Evolutionary conservation across 1,139 yeast genomes (phyloP).

Genomic region (Geotrichum citri-aurantii): DNA sequence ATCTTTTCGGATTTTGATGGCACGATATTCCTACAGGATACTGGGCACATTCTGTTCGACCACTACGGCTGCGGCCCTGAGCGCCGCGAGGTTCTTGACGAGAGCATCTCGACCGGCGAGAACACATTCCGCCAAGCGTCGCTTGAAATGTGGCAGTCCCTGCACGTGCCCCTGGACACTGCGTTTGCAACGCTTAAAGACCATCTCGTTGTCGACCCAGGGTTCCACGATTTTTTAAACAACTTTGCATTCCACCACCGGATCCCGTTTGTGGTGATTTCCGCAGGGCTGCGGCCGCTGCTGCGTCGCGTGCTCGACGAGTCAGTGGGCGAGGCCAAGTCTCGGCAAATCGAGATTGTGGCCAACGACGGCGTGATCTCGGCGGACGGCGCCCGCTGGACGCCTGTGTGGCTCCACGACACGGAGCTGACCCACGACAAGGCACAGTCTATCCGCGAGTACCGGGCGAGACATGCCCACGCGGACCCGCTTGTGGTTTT

Average conservation of each 20-base stretch:
- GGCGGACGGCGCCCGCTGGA: slow-evolving; percentile 47
- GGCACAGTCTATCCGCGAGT: slow-evolving; percentile 53
- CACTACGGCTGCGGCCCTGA: slow-evolving; percentile 41
- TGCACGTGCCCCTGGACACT: slow-evolving; percentile 43
- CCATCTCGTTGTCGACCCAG: slow-evolving; percentile 54
- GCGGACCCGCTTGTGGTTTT: slow-evolving; percentile 37
- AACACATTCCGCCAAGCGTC: slow-evolving; percentile 40
- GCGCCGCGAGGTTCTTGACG: slow-evolving; percentile 37
- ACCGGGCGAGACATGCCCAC: slow-evolving; percentile 27
- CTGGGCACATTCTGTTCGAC: slow-evolving; percentile 44
- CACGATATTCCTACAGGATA: slow-evolving; percentile 42
- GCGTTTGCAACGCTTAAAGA: slow-evolving; percentile 51
- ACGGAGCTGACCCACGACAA: slow-evolving; percentile 63
- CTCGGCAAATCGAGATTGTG: slow-evolving; percentile 51
- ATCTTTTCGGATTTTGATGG: slow-evolving; percentile 43
- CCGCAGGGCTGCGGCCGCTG: slow-evolving; percentile 62
- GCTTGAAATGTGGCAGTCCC: slow-evolving; percentile 42
- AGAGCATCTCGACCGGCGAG: slow-evolving; percentile 35
- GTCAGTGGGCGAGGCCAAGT: slow-evolving; percentile 53
- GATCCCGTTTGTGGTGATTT: slow-evolving; percentile 57
- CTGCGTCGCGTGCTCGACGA: slow-evolving; percentile 53
- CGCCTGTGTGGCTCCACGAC: slow-evolving; percentile 55
- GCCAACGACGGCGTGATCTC: slow-evolving; percentile 51
- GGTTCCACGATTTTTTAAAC: slow-evolving; percentile 51
- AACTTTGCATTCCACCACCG: slow-evolving; percentile 44